Conservation (phyloP, 345 rosid genomes). For the Camelina laxa region DNA sequence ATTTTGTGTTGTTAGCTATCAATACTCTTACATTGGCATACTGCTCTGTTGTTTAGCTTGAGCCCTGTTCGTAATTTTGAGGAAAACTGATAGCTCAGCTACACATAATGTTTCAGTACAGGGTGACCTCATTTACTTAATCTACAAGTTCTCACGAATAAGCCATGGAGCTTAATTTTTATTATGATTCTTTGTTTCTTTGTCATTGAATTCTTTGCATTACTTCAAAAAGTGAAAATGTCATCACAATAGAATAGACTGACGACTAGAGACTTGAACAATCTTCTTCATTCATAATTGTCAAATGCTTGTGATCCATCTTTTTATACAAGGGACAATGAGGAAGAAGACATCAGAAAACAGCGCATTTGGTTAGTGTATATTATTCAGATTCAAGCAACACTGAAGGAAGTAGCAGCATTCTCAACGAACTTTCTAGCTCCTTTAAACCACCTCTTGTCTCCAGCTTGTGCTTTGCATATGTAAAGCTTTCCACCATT, state of each 20-base stretch:
- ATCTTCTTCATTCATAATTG: background rate
- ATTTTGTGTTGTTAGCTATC: conserved; percentile 6
- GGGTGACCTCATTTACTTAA: conserved; percentile 14
- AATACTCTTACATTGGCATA: conserved; percentile 11
- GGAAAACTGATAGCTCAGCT: conserved; percentile 7
- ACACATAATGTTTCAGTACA: conserved; percentile 18
- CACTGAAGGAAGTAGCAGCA: conserved; percentile 70
- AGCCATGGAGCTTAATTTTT: conserved; percentile 2
- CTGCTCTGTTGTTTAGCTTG: conserved; percentile 11
- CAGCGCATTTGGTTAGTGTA: conserved; percentile 13
- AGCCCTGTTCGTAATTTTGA: conserved; percentile 7
- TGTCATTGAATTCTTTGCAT: conserved; percentile 6
- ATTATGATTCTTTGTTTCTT: background rate
- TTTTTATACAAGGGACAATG: conserved; percentile 6
- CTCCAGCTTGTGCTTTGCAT: conserved; percentile 96
- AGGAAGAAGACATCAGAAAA: conserved; percentile 7
- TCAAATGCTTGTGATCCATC: conserved; percentile 22
- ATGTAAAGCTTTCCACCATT: conserved; percentile 80
- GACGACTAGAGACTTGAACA: background rate
- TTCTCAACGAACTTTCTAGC: conserved; percentile 78
- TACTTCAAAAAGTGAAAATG: background rate
- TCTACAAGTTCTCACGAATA: conserved; percentile 8
- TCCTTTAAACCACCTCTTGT: conserved; percentile 99
- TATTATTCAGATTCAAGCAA: conserved; percentile 55
- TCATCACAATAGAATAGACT: background rate